Conservation (phyloP, 2,329 filamentous ascomycete species). For the Claviceps purpurea region DNA sequence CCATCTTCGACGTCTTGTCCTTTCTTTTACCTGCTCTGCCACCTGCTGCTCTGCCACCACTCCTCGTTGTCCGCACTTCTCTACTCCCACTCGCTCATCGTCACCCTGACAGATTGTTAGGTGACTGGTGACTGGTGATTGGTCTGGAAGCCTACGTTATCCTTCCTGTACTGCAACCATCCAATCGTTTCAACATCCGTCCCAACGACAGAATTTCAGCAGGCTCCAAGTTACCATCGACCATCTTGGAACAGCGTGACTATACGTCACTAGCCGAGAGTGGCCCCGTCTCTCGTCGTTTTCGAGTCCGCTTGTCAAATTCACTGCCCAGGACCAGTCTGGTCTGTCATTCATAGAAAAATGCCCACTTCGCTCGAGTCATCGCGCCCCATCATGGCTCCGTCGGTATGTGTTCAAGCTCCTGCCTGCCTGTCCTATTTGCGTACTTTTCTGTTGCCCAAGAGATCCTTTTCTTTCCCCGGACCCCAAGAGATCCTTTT, state of each 20-base stretch:
- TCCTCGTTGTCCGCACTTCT: not conserved
- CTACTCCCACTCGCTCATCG: not conserved
- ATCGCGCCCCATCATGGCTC: constrained; percentile 48
- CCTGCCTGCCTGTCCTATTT: not conserved
- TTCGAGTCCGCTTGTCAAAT: not conserved
- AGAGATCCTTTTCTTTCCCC: not conserved
- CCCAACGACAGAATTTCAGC: not conserved
- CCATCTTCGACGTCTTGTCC: too few relatives aligned
- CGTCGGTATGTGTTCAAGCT: constrained; percentile 36
- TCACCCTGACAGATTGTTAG: not conserved
- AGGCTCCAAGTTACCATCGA: not conserved
- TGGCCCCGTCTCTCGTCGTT: not conserved
- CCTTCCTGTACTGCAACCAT: not conserved
- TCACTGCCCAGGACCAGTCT: not conserved
- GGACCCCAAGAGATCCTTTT: not conserved
- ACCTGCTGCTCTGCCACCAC: not conserved
- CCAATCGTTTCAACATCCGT: too few relatives aligned
- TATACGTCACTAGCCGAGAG: not conserved
- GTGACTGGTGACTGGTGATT: not conserved
- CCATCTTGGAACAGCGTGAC: not conserved
- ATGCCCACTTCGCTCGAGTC: constrained; percentile 50
- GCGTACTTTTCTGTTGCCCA: not conserved
- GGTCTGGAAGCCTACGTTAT: not conserved
- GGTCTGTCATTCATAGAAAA: not conserved
- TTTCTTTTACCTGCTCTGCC: too few relatives aligned